Evolutionary conservation across 2,329 filamentous ascomycete genomes (phyloP).

Genomic region (Bimuria novae-zelandiae): DNA sequence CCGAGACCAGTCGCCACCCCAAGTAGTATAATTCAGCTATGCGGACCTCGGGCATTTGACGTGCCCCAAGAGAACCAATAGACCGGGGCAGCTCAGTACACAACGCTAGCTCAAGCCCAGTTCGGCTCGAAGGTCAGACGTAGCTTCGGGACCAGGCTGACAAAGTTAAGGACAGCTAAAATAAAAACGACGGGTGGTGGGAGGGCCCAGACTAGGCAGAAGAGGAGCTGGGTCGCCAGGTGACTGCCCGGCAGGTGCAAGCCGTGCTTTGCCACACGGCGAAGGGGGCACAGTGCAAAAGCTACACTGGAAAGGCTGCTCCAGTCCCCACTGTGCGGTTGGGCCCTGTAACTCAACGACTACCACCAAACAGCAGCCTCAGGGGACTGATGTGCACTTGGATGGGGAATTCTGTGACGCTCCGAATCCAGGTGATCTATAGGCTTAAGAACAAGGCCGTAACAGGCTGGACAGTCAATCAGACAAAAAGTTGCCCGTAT

Average conservation of each 20-base stretch:
- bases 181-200: constrained; percentile 30
- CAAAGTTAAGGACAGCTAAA: constrained; percentile 33
- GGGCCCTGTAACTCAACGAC: constrained; percentile 11
- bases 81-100: constrained; percentile 26
- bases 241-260: constrained; percentile 31
- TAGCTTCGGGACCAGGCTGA: constrained; percentile 20
- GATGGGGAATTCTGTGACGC: too few species aligned
- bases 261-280: constrained; percentile 23
- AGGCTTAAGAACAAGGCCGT: constrained; percentile 15
- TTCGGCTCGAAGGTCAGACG: constrained; percentile 9
- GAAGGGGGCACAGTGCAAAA: constrained; percentile 17
- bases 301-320: constrained; percentile 14
- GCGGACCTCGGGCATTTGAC: constrained; percentile 27
- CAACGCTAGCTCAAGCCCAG: constrained; percentile 26
- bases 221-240: constrained; percentile 27
- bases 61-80: constrained; percentile 30
- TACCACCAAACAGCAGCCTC: constrained; percentile 22
- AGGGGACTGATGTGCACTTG: constrained; percentile 23
- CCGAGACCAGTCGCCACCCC: constrained; percentile 37
- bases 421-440: too few species aligned
- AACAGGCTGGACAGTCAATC: constrained; percentile 13
- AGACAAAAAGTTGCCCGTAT: constrained; percentile 17
- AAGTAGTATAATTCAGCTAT: constrained; percentile 29
- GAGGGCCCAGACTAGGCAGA: constrained; percentile 24
- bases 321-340: constrained; percentile 10